phyloP scores from a whole-genome alignment of 2,329 filamentous ascomycete genomes.

The Aspergillus transmontanensis region DNA sequence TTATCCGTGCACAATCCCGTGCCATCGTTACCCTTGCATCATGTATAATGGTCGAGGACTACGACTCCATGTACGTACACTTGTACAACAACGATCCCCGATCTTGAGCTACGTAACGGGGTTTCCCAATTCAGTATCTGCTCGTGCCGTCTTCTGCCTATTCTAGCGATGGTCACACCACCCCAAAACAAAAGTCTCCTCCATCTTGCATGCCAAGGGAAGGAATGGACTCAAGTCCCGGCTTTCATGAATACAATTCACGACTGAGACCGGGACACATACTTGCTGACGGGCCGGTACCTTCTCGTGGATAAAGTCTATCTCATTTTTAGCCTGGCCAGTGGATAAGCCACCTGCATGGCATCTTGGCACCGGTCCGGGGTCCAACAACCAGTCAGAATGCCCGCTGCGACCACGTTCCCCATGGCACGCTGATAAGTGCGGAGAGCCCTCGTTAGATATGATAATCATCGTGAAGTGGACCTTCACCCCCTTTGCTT shows the following conservation, averaged over 20 bases:
- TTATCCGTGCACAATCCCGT: no score
- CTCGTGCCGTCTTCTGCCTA: constrained; percentile 3
- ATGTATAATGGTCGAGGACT: no score
- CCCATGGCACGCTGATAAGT: not conserved
- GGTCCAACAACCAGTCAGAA: constrained; percentile 1
- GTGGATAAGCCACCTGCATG: not conserved
- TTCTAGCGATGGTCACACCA: not conserved
- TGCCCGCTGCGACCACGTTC: constrained; percentile 6
- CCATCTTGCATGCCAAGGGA: not conserved
- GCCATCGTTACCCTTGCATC: no score
- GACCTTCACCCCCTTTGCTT: not conserved
- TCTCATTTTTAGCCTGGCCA: not conserved
- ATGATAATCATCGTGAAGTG: not conserved
- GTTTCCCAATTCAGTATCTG: not conserved
- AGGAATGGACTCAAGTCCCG: not conserved
- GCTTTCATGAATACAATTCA: not conserved
- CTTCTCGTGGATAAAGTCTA: not conserved
- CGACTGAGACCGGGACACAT: no score
- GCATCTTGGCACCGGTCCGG: not conserved
- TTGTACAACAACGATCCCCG: no score
- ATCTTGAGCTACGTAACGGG: no score
- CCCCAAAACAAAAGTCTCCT: not conserved
- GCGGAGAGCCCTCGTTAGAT: not conserved
- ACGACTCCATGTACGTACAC: no score
- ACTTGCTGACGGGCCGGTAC: no score